Evolutionary conservation across 2,329 filamentous ascomycete species (phyloP).

Genomic region (Alternaria arbusti): DNA sequence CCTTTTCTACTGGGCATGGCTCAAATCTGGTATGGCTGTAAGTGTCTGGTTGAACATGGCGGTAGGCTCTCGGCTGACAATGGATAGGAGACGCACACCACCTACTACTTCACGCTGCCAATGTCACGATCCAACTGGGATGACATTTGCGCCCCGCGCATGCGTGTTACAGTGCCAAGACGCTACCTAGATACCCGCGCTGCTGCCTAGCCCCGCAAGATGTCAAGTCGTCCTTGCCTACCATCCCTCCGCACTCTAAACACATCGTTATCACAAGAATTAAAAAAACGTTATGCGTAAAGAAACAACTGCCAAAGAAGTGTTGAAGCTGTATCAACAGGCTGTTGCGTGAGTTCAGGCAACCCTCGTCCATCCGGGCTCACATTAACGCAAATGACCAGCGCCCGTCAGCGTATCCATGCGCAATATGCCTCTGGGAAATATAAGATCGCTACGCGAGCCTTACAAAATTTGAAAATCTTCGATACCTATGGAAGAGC

Average conservation of each 20-base stretch:
- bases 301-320: neutral
- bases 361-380: neutral
- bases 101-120: neutral
- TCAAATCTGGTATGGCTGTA: neutral
- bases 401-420: neutral
- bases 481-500: neutral
- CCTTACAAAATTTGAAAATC: neutral
- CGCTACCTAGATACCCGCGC: neutral
- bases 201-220: neutral
- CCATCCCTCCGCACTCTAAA: fast-evolving
- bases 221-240: neutral
- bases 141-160: neutral
- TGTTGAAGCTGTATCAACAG: neutral
- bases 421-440: neutral
- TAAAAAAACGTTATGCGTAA: neutral
- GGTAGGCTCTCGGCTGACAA: neutral
- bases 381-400: neutral
- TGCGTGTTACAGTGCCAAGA: neutral
- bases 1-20: neutral
- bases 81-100: neutral
- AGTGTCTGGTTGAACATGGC: neutral
- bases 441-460: neutral
- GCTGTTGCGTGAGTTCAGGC: neutral
- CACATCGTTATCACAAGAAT: neutral
- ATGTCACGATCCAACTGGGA: neutral